Percentiles rank a stretch among this genome's conserved stretches.
Conservation (phyloP, 345 rosid genomes). For the Gossypium stocksii region DNA sequence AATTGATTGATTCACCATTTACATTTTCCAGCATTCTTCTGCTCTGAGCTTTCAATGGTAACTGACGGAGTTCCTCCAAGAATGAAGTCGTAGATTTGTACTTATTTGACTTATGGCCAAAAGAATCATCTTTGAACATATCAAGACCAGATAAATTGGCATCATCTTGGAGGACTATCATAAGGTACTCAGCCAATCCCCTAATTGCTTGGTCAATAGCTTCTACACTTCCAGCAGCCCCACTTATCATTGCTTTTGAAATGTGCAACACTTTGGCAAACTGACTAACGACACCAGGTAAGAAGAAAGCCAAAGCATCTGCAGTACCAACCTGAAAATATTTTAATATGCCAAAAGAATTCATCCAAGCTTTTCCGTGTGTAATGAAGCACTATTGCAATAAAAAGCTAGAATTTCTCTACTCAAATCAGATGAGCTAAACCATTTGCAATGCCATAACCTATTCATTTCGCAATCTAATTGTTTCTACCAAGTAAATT, state of each 20-base stretch:
- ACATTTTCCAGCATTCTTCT: constrained; percentile 29
- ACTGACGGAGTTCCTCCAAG: constrained; percentile 60
- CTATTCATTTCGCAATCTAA: not conserved
- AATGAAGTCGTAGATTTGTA: constrained; percentile 42
- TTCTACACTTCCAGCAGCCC: constrained; percentile 89
- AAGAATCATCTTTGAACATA: constrained; percentile 21
- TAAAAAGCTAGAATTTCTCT: not conserved
- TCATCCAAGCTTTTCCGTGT: not conserved
- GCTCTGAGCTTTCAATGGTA: constrained; percentile 44
- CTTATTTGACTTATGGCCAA: constrained; percentile 27
- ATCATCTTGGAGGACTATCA: constrained; percentile 78
- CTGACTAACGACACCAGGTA: constrained; percentile 94
- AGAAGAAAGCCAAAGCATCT: constrained; percentile 86
- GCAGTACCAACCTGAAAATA: constrained; percentile 72
- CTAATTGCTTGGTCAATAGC: constrained; percentile 78
- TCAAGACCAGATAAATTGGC: constrained; percentile 45
- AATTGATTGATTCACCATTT: constrained; percentile 26
- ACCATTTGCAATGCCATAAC: not conserved
- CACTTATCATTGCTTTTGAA: constrained; percentile 73
- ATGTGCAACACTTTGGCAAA: constrained; percentile 71
- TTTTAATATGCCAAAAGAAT: constrained; percentile 8
- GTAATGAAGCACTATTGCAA: not conserved
- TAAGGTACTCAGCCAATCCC: constrained; percentile 85
- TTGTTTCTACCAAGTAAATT: constrained; percentile 6
- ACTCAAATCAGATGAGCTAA: not conserved